Evolutionary conservation across 371 early-diverging fungal species (phyloP), one percentile per base, ranked within the genome.

Genomic region (Mucor irregularis): DNA sequence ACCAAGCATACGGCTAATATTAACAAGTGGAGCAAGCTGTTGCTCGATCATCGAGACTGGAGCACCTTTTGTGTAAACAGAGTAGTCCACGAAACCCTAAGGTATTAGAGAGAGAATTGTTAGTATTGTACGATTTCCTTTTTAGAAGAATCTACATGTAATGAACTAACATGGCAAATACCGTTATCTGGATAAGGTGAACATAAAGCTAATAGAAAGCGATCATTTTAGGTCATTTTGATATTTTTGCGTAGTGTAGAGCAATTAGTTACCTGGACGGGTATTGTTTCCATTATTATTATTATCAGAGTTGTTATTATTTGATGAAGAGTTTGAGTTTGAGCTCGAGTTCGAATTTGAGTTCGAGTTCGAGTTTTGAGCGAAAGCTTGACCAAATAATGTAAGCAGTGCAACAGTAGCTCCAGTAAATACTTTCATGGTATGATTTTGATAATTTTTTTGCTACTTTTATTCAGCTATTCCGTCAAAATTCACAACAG

Each of bases 61-160:
- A 9, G 49, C 46, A 25, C 51, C 49, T 17, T 59, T 60, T 14
- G 66, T 54, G 46, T 64, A 70, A 5, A 73, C 64, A n/a, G 64
- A 31, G 40, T 76, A 76, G 37, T 68, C 49, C 33, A 76, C 30
- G 35, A 69, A 76, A 17, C 30, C 37, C 77, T 76, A n/a, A 42
- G 24, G n/a, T 10, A 17, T 21, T 50, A 17, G 10, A 37, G 25
- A 21, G 45, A 48, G 31, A 31, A 31, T 10, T 6, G 11, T 38
- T 6, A 38, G 39, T 38, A 31, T 31, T n/a, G n/a, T n/a, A n/a
- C n/a, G n/a, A n/a, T n/a, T n/a, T n/a, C n/a, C n/a, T n/a, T n/a
- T n/a, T n/a, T n/a, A n/a, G n/a, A n/a, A n/a, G n/a, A n/a, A n/a
- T n/a, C n/a, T n/a, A n/a, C n/a, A n/a, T n/a, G n/a, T n/a, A 10